phyloP scores from a whole-genome alignment of 805 yeast genomes.

The Sugiyamaella mastotermitis region DNA sequence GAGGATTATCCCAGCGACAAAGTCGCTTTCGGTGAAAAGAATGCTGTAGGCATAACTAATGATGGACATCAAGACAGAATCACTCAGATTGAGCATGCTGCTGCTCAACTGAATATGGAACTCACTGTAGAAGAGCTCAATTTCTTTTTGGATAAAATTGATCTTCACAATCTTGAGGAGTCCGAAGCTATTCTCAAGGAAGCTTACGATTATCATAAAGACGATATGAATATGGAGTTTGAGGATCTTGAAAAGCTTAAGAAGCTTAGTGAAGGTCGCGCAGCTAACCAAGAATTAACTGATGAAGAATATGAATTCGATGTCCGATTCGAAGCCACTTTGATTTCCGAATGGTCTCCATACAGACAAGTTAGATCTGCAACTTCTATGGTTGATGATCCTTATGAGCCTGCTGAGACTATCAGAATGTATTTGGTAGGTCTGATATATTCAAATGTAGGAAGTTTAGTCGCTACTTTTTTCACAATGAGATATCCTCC shows the following conservation, averaged over 20 bases:
- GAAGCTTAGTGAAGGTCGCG: constrained; percentile 25
- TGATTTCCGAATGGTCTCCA: constrained; percentile 41
- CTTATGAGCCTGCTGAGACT: constrained; percentile 41
- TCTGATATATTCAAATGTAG: constrained; percentile 46
- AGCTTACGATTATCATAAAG: constrained; percentile 36
- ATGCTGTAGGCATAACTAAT: no score
- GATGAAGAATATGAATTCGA: constrained; percentile 25
- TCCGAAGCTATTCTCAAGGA: constrained; percentile 35
- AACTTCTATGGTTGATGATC: constrained; percentile 44
- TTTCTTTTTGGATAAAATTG: constrained; percentile 7
- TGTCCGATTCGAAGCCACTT: constrained; percentile 38
- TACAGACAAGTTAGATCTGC: constrained; percentile 57
- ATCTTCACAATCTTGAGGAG: constrained; percentile 26
- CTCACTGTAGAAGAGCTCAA: constrained; percentile 16
- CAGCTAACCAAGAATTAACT: constrained; percentile 18
- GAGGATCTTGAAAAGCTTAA: constrained; percentile 32
- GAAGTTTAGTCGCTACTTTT: constrained; percentile 52
- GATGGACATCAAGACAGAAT: no score
- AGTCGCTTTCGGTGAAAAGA: no score
- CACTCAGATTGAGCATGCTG: constrained; percentile 5
- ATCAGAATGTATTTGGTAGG: constrained; percentile 49
- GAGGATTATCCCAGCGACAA: no score
- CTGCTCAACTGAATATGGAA: constrained; percentile 3
- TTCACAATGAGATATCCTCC: constrained; percentile 54
- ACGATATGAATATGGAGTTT: constrained; percentile 42